These are phyloP conservation scores for Oryza glumipatula DNA, from an alignment of 176 grass and related monocot species.

Conservation along the genomic window DNA sequence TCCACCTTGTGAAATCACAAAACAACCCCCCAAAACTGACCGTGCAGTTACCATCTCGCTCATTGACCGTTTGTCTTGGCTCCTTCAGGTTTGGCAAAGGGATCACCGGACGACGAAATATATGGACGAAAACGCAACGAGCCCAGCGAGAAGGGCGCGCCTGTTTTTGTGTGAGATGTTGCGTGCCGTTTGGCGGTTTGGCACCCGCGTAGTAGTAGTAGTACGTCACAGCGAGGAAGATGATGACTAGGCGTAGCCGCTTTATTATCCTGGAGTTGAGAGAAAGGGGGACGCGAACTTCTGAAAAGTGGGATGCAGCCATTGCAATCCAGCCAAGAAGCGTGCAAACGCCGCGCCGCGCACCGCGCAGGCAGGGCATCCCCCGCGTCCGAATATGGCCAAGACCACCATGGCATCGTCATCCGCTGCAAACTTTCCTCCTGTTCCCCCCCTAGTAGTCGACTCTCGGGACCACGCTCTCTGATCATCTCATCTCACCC, in stretches of 20 bases:
- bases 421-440: not conserved
- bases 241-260: not conserved
- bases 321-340: constrained; percentile 5
- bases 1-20: not conserved
- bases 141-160: not conserved
- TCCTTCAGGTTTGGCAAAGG: no score
- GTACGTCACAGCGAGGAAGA: not conserved
- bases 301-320: not conserved
- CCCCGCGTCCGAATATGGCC: not conserved
- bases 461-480: not conserved
- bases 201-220: no score
- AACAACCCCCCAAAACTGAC: not conserved
- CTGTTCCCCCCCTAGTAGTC: no score
- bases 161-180: no score
- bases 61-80: constrained; percentile 23
- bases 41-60: not conserved
- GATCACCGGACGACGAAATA: not conserved
- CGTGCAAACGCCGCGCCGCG: not conserved
- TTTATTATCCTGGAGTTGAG: not conserved
- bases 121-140: not conserved
- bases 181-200: no score
- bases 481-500: not conserved
- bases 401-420: not conserved
- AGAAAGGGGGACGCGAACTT: not conserved
- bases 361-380: no score